phyloP scores from a whole-genome alignment of 345 rosid species.

The Ailanthus altissimus region DNA sequence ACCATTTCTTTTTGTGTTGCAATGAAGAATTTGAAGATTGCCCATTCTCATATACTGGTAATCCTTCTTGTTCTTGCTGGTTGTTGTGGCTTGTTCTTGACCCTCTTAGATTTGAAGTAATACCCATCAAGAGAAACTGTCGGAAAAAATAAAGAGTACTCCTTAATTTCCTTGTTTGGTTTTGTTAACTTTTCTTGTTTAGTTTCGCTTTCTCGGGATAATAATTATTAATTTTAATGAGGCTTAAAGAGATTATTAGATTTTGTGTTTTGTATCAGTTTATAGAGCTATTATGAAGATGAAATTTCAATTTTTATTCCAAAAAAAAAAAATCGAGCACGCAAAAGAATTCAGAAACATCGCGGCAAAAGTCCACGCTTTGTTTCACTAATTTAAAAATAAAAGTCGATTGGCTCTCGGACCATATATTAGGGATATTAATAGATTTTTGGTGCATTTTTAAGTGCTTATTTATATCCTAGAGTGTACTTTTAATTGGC shows the following conservation, averaged over 20 bases:
- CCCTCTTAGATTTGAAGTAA: constrained; percentile 61
- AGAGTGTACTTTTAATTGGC: not conserved
- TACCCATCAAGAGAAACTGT: constrained; percentile 42
- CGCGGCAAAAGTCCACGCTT: not conserved
- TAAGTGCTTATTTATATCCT: not conserved
- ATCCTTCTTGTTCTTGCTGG: constrained; percentile 37
- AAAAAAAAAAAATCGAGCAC: too few relatives aligned
- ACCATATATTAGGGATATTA: too few relatives aligned
- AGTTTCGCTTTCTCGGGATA: not conserved
- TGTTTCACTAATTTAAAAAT: not conserved
- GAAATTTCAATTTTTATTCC: not conserved
- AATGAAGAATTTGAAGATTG: constrained; percentile 33
- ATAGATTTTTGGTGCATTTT: too few relatives aligned
- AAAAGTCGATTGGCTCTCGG: not conserved
- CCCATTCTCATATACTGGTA: constrained; percentile 31
- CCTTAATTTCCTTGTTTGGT: not conserved
- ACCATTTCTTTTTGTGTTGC: constrained; percentile 51
- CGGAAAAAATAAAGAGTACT: not conserved
- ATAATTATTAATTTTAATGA: not conserved
- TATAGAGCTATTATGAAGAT: not conserved
- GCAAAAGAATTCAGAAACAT: not conserved
- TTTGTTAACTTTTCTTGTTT: not conserved
- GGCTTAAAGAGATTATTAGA: not conserved
- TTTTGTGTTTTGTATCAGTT: not conserved
- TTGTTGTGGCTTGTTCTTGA: constrained; percentile 33